Evolutionary conservation across 768 basidiomycete genomes (phyloP), one percentile per base, ranked within the genome.

Genomic region (Leccinum subtestaceum): DNA sequence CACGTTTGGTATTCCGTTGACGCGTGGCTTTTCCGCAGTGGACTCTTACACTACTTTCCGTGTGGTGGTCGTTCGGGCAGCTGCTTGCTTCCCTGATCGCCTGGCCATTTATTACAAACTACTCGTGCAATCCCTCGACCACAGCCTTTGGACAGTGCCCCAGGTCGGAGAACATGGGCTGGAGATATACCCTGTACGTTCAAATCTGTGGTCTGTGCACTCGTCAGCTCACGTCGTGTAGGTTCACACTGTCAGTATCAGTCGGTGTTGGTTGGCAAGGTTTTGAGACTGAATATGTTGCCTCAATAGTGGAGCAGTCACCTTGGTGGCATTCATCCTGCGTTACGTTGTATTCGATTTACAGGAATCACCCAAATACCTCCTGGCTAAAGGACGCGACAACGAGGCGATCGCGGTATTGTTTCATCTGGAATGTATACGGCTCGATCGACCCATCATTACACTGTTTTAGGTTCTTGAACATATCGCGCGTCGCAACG

Each of bases 361-460:
- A 54, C 80, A 84, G 64, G 86, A 86, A 65, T 83, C 83, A 0
- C 80, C 85, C 9, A 87, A 87, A 63, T 87, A 80, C 69, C 77
- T 86, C 21, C 72, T 85, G 23, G 78, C 77, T 5, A 80, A 82
- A 64, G 83, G 84, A 25, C 78, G 79, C 45, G 84, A 87, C 63
- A 74, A 75, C 51, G 82, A 85, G 48, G 84, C 84, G 6, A 74
- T 86, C 51, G 70, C 74, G 60, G 80, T 80, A 61, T 32, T 5
- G 19, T 57, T 29, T 57, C 23, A 17, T 57, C 48, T 19, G 31
- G 23, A 5, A 19, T 5, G 13, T 23, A 23, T 25, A 25, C 5
- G n/a, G 3, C 7, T 43, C n/a, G 1, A 29, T 49, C 0, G n/a
- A 21, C 54, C 53, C 27, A 55, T 45, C 55, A 17, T 47, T 25